Percentiles rank a stretch among this genome's conserved stretches.
These are phyloP conservation scores for Trichophaea hybrida DNA, from an alignment of 2,329 filamentous ascomycete genomes.

Conservation along the genomic window DNA sequence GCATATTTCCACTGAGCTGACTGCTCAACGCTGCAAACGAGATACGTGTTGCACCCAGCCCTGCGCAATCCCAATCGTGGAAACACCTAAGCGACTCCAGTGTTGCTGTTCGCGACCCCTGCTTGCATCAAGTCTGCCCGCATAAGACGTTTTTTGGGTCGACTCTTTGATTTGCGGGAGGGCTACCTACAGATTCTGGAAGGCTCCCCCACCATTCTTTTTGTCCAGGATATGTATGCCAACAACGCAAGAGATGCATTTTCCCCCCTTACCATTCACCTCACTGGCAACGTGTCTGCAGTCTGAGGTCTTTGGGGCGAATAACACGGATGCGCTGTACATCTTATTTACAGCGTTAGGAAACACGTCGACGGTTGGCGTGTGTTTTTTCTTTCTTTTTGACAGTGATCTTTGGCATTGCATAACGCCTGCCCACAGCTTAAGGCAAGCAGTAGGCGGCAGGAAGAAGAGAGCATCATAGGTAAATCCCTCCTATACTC, in stretches of 20 bases:
- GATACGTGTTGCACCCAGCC: not conserved
- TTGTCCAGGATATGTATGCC: not conserved
- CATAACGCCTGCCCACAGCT: not conserved
- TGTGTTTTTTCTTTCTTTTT: not conserved
- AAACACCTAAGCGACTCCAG: constrained; percentile 3
- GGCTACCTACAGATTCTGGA: constrained; percentile 2
- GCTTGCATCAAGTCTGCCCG: not conserved
- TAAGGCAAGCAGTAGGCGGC: not conserved
- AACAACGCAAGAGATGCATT: not conserved
- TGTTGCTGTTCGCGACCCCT: not conserved
- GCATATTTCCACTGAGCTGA: not conserved
- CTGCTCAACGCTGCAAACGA: not conserved
- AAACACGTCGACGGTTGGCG: not conserved
- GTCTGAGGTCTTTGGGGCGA: not conserved
- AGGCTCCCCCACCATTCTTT: not conserved
- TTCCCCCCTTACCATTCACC: not conserved
- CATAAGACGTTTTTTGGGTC: not conserved
- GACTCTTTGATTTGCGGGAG: not conserved
- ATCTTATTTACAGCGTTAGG: not conserved
- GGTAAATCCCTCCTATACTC: not conserved
- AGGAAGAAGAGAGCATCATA: not conserved
- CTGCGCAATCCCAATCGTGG: not conserved
- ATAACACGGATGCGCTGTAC: not conserved
- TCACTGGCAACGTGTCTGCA: not conserved
- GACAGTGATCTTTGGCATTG: not conserved